These are phyloP conservation scores for Bipolaris sorokiniana DNA, from an alignment of 2,329 filamentous ascomycete species.

Conservation along the genomic window DNA sequence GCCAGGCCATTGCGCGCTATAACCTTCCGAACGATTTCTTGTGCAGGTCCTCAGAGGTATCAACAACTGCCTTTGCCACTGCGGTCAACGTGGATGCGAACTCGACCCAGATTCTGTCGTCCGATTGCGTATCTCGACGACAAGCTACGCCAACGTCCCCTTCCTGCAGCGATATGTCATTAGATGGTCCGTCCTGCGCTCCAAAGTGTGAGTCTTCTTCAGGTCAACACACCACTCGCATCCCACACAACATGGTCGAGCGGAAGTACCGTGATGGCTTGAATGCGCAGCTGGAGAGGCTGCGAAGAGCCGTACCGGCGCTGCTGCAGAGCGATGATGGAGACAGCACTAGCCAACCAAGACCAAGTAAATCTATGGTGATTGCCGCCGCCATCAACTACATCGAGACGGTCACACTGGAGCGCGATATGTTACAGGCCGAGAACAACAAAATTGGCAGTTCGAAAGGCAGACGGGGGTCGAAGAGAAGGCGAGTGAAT, in stretches of 20 bases:
- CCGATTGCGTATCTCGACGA: background rate
- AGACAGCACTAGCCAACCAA: background rate
- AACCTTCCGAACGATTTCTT: background rate
- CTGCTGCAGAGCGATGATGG: background rate
- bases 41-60: background rate
- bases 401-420: background rate
- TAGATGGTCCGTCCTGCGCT: background rate
- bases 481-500: background rate
- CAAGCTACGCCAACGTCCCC: background rate
- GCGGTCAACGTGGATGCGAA: background rate
- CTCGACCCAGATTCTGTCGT: background rate
- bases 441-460: background rate
- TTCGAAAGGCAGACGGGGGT: background rate
- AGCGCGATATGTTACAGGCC: background rate
- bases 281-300: background rate
- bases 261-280: background rate
- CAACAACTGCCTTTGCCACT: background rate
- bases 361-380: background rate
- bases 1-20: background rate
- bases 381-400: background rate
- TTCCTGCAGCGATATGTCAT: background rate
- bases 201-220: background rate
- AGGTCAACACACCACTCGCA: background rate
- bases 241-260: background rate
- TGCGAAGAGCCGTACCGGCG: background rate